Evolutionary conservation across 2,329 filamentous ascomycete genomes (phyloP).

Genomic region (Stachybotrys elegans): DNA sequence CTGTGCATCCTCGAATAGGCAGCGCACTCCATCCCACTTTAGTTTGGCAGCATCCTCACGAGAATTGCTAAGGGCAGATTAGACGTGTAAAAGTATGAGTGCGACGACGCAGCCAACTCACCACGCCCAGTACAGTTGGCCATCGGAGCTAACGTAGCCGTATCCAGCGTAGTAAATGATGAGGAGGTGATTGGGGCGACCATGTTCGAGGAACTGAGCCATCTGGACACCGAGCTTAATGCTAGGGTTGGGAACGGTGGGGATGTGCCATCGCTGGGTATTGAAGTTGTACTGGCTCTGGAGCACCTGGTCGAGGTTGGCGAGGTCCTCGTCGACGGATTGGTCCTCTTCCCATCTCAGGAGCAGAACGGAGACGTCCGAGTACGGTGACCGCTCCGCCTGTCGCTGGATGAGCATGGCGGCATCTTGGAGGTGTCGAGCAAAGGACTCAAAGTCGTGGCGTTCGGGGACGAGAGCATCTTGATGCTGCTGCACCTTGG

Average conservation of each 20-base stretch:
- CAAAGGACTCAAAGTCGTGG: conserved; percentile 62
- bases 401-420: conserved; percentile 63
- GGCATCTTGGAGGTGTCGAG: conserved; percentile 62
- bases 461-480: conserved; percentile 40
- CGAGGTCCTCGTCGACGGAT: conserved; percentile 47
- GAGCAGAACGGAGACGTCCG: conserved; percentile 54
- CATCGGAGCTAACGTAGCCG: conserved; percentile 53
- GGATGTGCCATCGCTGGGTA: conserved; percentile 58
- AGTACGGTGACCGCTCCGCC: conserved; percentile 53
- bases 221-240: conserved; percentile 58
- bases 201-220: conserved; percentile 54
- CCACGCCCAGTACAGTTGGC: conserved; percentile 63
- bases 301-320: conserved; percentile 51
- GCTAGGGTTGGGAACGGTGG: conserved; percentile 52
- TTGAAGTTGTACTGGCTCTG: conserved; percentile 56
- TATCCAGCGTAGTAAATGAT: conserved; percentile 62
- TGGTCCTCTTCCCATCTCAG: conserved; percentile 59
- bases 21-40: conserved; percentile 60
- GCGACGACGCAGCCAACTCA: conserved; percentile 44
- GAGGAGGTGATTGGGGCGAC: conserved; percentile 53
- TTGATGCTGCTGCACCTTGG: conserved; percentile 30
- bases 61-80: conserved; percentile 47
- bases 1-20: conserved; percentile 56
- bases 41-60: conserved; percentile 55
- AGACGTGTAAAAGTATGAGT: too few species aligned